Percentiles rank a stretch among this genome's conserved stretches.
Evolutionary conservation across 495 filamentous ascomycete genomes (phyloP).

Genomic region (Physcia stellaris): DNA sequence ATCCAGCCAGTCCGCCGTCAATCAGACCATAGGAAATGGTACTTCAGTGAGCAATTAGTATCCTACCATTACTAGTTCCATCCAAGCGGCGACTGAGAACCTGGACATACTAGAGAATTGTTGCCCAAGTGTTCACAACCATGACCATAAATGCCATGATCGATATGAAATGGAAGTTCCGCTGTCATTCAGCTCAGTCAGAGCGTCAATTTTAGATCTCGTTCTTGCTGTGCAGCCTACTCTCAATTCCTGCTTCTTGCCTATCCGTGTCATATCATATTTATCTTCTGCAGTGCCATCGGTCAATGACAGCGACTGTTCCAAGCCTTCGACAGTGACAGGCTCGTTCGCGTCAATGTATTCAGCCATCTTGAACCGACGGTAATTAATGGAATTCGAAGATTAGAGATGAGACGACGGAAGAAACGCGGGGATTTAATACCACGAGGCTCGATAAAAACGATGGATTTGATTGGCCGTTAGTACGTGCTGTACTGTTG

Average conservation of each 20-base stretch:
- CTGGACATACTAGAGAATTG: conserved; percentile 11
- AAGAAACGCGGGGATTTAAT: no score
- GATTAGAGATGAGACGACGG: no score
- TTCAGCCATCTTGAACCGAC: no score
- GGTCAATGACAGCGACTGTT: no score
- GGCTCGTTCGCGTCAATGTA: no score
- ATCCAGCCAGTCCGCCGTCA: conserved; percentile 23
- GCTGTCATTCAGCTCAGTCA: conserved; percentile 14
- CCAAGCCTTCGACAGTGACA: no score
- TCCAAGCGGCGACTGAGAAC: neutral
- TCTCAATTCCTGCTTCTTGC: conserved; percentile 13
- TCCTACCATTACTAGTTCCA: no score
- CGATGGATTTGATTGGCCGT: no score
- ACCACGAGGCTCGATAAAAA: no score
- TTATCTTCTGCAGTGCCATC: conserved; percentile 4
- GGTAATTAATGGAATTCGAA: no score
- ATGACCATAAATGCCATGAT: conserved; percentile 28
- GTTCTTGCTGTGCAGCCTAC: neutral
- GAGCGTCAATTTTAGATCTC: neutral
- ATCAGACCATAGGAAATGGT: conserved; percentile 11
- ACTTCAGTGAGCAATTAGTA: neutral
- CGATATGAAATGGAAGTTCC: conserved; percentile 36
- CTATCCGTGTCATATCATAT: conserved; percentile 13
- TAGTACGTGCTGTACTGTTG: no score
- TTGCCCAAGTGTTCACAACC: conserved; percentile 15